Percentiles rank a stretch among this genome's conserved stretches.
Conservation (phyloP, 208 protist genomes). For the Crithidia sp. region DNA sequence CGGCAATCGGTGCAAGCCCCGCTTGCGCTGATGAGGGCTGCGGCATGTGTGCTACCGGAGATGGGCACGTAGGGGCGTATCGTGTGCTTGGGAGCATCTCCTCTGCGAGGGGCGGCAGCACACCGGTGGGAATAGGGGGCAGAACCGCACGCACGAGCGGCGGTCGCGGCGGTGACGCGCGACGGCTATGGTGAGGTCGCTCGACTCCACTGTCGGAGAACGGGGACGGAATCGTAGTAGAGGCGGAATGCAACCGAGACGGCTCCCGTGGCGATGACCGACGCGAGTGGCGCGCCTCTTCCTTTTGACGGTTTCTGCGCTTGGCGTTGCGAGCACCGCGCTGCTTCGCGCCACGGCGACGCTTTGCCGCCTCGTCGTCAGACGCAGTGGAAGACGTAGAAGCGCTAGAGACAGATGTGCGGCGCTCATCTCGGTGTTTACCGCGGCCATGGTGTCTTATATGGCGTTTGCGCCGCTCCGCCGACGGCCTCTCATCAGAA, state of each 20-base stretch:
- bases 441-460: not conserved
- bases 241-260: not conserved
- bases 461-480: not conserved
- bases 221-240: not conserved
- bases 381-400: not conserved
- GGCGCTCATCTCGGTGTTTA: not conserved
- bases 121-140: not conserved
- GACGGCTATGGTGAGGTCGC: not conserved
- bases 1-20: not conserved
- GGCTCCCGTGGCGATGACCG: not conserved
- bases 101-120: constrained; percentile 12
- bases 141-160: constrained; percentile 6
- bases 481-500: not conserved
- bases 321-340: not conserved
- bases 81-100: constrained; percentile 25
- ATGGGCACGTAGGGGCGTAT: constrained; percentile 2
- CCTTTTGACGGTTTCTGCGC: not conserved
- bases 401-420: not conserved
- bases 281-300: not conserved
- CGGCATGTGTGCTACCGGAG: constrained; percentile 3
- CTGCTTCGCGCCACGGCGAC: not conserved
- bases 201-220: not conserved
- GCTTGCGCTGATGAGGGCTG: not conserved
- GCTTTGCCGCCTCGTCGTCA: not conserved
- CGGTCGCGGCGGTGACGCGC: not conserved